Base-by-base conservation (phyloP, 2,329 filamentous ascomycete species). In the Uncinocarpus reesii region DNA sequence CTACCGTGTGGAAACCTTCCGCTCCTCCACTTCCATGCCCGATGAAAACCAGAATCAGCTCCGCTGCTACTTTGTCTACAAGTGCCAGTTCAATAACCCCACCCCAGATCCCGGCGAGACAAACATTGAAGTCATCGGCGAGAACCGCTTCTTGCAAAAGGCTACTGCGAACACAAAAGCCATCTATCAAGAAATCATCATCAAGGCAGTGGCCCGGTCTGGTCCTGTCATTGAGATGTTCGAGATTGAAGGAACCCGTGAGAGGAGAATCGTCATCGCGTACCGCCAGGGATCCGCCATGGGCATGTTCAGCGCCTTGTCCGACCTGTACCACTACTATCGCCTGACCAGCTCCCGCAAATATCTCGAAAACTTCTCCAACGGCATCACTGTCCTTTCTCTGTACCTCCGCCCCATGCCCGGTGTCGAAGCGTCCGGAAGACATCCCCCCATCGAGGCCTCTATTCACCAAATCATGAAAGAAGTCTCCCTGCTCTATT, bases 401-500 rank as follows among this genome's bases (percentile, higher is more conserved):
- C 79, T 95, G 54, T 98, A 98, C 68, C 77, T 98, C 52, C 83
- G 84, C 56, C 88, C 86, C 18, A 76, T 84, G 15, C 77, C 76
- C 55, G 66, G 75, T 20, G 70, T 78, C 31, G 68, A 76, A 35
- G 74, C 76, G 49, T 70, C 71, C 7, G 64, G 69, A 52, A 76
- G 74, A 55, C 73, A 77, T 63, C 89, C 90, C 32, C 83, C 88
- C 0, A 87, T 96, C 57, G 87, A 95, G 60, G 84, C 90, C 57
- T 92, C 90, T 2, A 95, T 98, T 56, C 86, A 95, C 69, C 92
- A 98, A 70, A 95, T 98, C 72, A 94, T 92, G 73, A 96, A 96
- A 76, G 92, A 98, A 68, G 83, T 95, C 43, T 96, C 92, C 1
- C 78, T 98, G 50, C 76, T 98, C 15, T 98, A 96, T 79, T 98